Evolutionary conservation across 2,329 filamentous ascomycete genomes (phyloP).

Genomic region (Neonectria faginata): DNA sequence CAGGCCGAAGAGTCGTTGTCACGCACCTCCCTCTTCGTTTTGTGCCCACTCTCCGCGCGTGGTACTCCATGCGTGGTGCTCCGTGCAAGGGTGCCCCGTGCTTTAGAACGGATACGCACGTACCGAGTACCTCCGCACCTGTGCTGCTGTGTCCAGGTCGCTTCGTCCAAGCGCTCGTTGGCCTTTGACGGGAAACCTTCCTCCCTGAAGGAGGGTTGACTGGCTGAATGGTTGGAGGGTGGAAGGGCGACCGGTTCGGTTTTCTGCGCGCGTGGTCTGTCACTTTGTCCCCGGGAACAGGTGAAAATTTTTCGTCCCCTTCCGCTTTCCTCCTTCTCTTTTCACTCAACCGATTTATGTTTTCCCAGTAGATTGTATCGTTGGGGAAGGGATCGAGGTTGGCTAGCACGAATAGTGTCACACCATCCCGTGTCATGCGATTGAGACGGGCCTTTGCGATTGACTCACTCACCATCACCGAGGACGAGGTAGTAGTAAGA

Average conservation of each 20-base stretch:
- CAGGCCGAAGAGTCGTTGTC: constrained; percentile 37
- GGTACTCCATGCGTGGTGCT: constrained; percentile 2
- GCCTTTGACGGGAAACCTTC: constrained; percentile 17
- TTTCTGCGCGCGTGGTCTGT: constrained; percentile 31
- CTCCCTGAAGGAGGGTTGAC: constrained; percentile 12
- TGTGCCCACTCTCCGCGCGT: constrained; percentile 4
- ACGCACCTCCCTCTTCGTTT: constrained; percentile 25
- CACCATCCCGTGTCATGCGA: constrained; percentile 42
- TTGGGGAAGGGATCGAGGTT: constrained; percentile 16
- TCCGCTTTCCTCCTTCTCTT: constrained; percentile 21
- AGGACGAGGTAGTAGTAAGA: not conserved
- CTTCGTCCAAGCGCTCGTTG: constrained; percentile 1
- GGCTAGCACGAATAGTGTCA: constrained; percentile 28
- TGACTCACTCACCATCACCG: constrained; percentile 13
- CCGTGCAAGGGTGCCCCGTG: not conserved
- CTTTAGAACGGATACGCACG: not conserved
- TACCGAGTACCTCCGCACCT: not conserved
- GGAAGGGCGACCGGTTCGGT: constrained; percentile 26
- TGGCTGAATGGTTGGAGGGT: constrained; percentile 19
- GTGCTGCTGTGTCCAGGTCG: not conserved
- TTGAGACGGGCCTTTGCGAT: constrained; percentile 9
- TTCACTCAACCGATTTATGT: constrained; percentile 26
- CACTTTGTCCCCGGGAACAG: constrained; percentile 18
- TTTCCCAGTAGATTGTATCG: not conserved
- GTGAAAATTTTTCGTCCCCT: constrained; percentile 28